phyloP scores from a whole-genome alignment of 2,329 filamentous ascomycete genomes.

The Penicillium sp. region DNA sequence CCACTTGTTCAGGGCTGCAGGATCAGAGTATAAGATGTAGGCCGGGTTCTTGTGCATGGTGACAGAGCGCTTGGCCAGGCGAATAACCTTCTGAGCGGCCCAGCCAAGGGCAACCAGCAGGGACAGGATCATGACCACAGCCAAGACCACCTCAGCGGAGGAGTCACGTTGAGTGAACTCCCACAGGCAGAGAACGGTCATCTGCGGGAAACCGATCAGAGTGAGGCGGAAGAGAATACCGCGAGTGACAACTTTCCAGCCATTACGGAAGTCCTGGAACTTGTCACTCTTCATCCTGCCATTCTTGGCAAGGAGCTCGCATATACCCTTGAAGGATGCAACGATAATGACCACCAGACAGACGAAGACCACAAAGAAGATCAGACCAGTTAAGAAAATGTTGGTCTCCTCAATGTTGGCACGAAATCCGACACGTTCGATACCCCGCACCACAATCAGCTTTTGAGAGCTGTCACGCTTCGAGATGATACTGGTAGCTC shows the following conservation, averaged over 20 bases:
- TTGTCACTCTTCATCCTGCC: conserved; percentile 81
- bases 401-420: conserved; percentile 86
- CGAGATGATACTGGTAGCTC: conserved; percentile 49
- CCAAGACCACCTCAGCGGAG: conserved; percentile 80
- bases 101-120: conserved; percentile 77
- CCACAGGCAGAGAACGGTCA: conserved; percentile 89
- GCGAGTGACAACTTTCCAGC: conserved; percentile 90
- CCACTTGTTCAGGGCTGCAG: conserved; percentile 94
- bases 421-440: conserved; percentile 85
- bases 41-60: conserved; percentile 93
- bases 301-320: conserved; percentile 73
- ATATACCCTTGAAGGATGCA: conserved; percentile 76
- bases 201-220: conserved; percentile 88
- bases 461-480: conserved; percentile 55
- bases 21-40: conserved; percentile 95
- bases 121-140: conserved; percentile 84
- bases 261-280: conserved; percentile 91
- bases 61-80: conserved; percentile 84
- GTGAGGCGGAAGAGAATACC: conserved; percentile 90
- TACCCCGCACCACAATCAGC: conserved; percentile 69
- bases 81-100: conserved; percentile 88
- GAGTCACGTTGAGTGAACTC: conserved; percentile 88
- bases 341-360: conserved; percentile 73
- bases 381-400: conserved; percentile 87
- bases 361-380: conserved; percentile 86